Evolutionary conservation across 225 moss, liverwort and hornwort genomes (phyloP).

Genomic region (Sphagnum contortum): DNA sequence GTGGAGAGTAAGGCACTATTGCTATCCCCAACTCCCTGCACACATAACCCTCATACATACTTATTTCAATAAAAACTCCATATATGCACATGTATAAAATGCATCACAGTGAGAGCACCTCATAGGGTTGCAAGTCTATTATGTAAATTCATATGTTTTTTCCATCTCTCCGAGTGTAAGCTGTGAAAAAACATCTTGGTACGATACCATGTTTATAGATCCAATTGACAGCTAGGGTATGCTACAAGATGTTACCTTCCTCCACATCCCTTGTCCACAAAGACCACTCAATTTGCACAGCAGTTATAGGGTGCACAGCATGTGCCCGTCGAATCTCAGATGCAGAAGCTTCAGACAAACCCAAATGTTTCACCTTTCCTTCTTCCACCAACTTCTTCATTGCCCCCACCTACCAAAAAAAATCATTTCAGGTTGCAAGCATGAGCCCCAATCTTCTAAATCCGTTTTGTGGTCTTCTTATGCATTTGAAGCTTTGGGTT

Average conservation of each 20-base stretch:
- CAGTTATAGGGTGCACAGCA: slow-evolving; percentile 24
- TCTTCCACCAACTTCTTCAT: slow-evolving; percentile 33
- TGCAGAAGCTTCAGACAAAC: slow-evolving; percentile 22
- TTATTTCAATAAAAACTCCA: background rate
- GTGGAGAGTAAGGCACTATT: slow-evolving; percentile 16
- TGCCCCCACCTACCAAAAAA: slow-evolving; percentile 14
- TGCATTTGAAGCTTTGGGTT: too few relatives aligned
- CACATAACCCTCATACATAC: slow-evolving; percentile 8
- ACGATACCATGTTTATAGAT: too few relatives aligned
- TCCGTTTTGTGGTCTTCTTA: too few relatives aligned
- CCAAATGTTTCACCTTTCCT: slow-evolving; percentile 26
- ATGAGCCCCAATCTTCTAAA: too few relatives aligned
- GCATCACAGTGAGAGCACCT: too few relatives aligned
- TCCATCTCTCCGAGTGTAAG: too few relatives aligned
- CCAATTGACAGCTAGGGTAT: too few relatives aligned
- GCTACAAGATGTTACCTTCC: slow-evolving; percentile 7
- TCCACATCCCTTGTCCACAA: slow-evolving; percentile 24
- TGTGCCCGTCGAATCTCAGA: slow-evolving; percentile 10
- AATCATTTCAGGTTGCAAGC: too few relatives aligned
- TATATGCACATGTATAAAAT: background rate
- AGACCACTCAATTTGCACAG: slow-evolving; percentile 35
- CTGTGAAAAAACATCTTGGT: too few relatives aligned
- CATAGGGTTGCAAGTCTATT: too few relatives aligned
- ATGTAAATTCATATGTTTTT: too few relatives aligned
- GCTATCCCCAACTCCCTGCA: slow-evolving; percentile 31